Conservation (phyloP, 805 yeast genomes). For the Blastobotrys americana region DNA sequence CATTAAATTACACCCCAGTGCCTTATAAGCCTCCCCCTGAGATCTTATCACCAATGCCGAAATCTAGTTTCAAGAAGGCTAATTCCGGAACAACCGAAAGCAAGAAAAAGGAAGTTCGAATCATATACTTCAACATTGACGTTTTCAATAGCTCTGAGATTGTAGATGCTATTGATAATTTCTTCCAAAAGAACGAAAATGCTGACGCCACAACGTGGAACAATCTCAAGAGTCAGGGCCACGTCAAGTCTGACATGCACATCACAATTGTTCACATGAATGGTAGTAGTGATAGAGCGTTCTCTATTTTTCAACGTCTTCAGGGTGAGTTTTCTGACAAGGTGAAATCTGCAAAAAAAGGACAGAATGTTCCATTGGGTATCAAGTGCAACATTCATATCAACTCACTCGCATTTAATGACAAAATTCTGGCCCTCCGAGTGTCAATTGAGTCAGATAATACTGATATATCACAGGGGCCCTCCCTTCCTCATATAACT, state of each 20-base stretch:
- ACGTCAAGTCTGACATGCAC: conserved; percentile 24
- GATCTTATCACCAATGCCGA: not conserved
- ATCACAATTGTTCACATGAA: conserved; percentile 29
- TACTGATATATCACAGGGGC: conserved; percentile 8
- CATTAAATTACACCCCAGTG: conserved; percentile 41
- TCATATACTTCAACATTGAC: conserved; percentile 39
- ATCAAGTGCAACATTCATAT: conserved; percentile 35
- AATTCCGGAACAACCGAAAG: conserved; percentile 6
- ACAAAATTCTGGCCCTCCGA: conserved; percentile 46
- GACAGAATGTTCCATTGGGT: conserved; percentile 3
- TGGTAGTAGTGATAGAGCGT: conserved; percentile 3
- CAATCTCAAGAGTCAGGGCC: conserved; percentile 7
- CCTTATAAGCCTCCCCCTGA: not conserved
- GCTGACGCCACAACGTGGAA: conserved; percentile 11
- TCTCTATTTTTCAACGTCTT: conserved; percentile 1
- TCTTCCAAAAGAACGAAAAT: conserved; percentile 13
- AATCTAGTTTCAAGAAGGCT: not conserved
- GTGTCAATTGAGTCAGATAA: conserved; percentile 32
- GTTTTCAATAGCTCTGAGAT: conserved; percentile 24
- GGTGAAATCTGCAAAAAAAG: not conserved
- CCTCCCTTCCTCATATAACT: conserved; percentile 55
- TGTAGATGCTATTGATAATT: conserved; percentile 17
- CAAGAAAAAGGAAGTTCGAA: conserved; percentile 10
- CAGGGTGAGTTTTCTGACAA: not conserved
- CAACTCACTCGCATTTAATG: conserved; percentile 43